Percentiles rank a stretch among this genome's conserved stretches.
Conservation (phyloP, 805 yeast genomes). For the Clavispora vitiphila region DNA sequence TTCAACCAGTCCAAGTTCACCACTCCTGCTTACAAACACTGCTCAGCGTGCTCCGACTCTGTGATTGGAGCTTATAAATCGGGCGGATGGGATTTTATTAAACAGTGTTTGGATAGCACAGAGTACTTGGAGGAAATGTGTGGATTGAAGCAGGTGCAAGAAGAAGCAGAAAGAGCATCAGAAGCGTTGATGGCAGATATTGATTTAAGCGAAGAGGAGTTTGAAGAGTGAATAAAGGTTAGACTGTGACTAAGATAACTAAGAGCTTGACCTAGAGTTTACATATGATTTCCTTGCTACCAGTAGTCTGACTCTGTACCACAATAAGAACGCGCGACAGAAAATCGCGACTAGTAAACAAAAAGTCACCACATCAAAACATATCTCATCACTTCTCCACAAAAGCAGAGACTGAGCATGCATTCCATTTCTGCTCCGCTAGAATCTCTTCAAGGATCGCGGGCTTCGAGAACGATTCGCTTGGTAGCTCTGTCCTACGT, state of each 20-base stretch:
- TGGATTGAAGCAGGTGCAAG: conserved; percentile 72
- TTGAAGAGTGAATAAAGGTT: not conserved
- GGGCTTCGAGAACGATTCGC: conserved; percentile 1
- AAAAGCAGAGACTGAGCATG: not conserved
- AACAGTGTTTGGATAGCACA: conserved; percentile 59
- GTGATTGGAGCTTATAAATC: conserved; percentile 49
- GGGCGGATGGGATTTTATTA: conserved; percentile 79
- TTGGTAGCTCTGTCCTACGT: conserved; percentile 5
- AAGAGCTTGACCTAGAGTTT: too few species aligned
- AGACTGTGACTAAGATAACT: too few species aligned
- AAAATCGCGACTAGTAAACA: not conserved
- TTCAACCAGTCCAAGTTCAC: conserved; percentile 60
- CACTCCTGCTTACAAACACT: conserved; percentile 69
- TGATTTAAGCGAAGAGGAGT: conserved; percentile 5
- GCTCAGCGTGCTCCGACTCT: conserved; percentile 78
- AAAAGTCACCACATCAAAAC: not conserved
- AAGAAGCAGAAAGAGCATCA: conserved; percentile 56
- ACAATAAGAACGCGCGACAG: not conserved
- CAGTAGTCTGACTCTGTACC: not conserved
- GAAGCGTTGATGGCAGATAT: conserved; percentile 22
- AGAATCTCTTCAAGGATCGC: not conserved
- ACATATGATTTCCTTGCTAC: too few species aligned
- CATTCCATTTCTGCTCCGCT: not conserved
- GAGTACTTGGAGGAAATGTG: conserved; percentile 69
- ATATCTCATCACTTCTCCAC: not conserved